Percentiles rank a stretch among this genome's conserved stretches.
Conservation (phyloP, 768 basidiomycete genomes). For the Mycena metata region DNA sequence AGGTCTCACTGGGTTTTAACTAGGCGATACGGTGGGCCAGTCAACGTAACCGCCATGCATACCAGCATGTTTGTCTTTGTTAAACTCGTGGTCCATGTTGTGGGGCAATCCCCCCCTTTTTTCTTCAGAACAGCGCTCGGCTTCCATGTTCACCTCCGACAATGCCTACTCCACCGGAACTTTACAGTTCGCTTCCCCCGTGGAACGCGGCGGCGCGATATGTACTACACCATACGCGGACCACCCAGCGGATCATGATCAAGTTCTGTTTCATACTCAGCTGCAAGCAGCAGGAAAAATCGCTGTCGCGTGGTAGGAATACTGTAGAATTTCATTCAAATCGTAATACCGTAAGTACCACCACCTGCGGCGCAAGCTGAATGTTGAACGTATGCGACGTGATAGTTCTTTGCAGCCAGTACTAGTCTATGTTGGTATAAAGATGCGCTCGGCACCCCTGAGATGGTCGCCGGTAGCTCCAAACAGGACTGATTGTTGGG, state of each 20-base stretch:
- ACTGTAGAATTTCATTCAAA: slow-evolving; percentile 6
- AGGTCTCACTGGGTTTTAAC: too few species aligned
- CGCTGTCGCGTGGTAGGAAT: slow-evolving; percentile 12
- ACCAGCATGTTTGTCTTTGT: too few species aligned
- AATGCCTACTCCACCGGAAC: slow-evolving; percentile 13
- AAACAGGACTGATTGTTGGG: slow-evolving; percentile 9
- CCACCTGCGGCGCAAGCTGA: too few species aligned
- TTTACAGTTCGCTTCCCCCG: slow-evolving; percentile 12
- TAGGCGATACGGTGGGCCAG: too few species aligned
- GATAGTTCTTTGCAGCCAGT: slow-evolving; percentile 8
- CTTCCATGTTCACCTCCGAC: slow-evolving; percentile 12
- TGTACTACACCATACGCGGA: slow-evolving; percentile 13
- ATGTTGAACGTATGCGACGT: slow-evolving; percentile 13
- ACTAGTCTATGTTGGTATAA: slow-evolving; percentile 7
- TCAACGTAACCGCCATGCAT: too few species aligned
- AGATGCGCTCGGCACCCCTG: slow-evolving; percentile 1
- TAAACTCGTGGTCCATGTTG: too few species aligned
- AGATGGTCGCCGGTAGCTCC: slow-evolving; percentile 19
- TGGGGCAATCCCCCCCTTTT: too few species aligned
- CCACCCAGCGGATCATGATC: slow-evolving; percentile 1
- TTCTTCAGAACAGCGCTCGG: neutral
- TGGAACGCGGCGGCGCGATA: slow-evolving; percentile 18
- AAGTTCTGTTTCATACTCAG: neutral
- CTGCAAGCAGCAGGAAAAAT: slow-evolving; percentile 3
- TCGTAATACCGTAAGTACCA: slow-evolving; percentile 15